Percentiles rank a stretch among this genome's conserved stretches.
phyloP scores from a whole-genome alignment of 345 rosid species.

The Euclidium syriacum region DNA sequence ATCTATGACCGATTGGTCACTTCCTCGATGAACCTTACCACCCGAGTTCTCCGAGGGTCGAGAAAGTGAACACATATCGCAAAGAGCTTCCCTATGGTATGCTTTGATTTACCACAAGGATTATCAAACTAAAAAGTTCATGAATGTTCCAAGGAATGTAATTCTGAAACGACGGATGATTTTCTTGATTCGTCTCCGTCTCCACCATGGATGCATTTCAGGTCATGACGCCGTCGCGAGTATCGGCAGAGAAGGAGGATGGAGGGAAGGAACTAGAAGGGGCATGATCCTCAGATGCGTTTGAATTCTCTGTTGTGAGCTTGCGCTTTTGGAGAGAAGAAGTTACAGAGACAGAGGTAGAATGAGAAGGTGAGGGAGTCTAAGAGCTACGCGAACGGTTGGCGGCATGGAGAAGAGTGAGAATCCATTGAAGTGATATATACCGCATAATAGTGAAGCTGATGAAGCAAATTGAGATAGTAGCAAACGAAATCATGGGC shows the following conservation, averaged over 20 bases:
- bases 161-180: too few species aligned
- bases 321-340: constrained; percentile 94
- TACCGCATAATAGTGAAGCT: background rate
- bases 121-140: too few species aligned
- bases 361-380: constrained; percentile 95
- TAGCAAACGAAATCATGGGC: constrained; percentile 4
- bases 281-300: constrained; percentile 67
- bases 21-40: too few species aligned
- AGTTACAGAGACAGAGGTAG: constrained; percentile 93
- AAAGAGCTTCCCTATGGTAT: too few species aligned
- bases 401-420: constrained; percentile 60
- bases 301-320: constrained; percentile 48
- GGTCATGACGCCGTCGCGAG: constrained; percentile 88
- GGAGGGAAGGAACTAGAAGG: constrained; percentile 67
- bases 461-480: background rate
- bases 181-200: too few species aligned
- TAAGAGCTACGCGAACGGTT: constrained; percentile 73
- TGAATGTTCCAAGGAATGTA: too few species aligned
- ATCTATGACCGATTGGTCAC: too few species aligned
- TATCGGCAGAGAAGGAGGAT: constrained; percentile 87
- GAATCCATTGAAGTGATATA: constrained; percentile 51
- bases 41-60: too few species aligned
- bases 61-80: too few species aligned
- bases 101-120: too few species aligned
- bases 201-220: too few species aligned